These are phyloP conservation scores for Metschnikowia vanudenii DNA, from an alignment of 805 yeast genomes.

Conservation along the genomic window DNA sequence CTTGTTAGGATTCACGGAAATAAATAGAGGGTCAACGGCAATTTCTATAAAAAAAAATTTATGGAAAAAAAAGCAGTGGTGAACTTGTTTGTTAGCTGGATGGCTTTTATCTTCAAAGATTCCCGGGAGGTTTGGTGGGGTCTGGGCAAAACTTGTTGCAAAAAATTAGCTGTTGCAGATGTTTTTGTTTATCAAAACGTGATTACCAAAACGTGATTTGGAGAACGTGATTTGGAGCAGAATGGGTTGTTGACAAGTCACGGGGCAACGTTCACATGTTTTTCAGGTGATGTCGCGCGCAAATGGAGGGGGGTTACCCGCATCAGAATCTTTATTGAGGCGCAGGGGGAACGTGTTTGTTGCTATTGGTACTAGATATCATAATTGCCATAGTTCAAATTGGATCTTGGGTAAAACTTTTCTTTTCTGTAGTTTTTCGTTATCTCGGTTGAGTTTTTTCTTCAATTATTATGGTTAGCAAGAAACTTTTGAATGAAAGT, in stretches of 20 bases:
- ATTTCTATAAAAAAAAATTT: not conserved
- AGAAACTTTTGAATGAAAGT: no score
- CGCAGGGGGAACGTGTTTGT: no score
- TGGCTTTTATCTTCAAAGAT: no score
- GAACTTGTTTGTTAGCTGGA: not conserved
- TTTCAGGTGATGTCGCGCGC: slow-evolving; percentile 28
- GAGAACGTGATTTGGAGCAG: slow-evolving; percentile 13
- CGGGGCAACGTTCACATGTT: slow-evolving; percentile 30
- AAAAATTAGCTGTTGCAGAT: slow-evolving; percentile 5
- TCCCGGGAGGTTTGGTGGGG: no score
- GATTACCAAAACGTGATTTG: slow-evolving; percentile 22
- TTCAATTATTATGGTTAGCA: no score
- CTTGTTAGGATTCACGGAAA: not conserved
- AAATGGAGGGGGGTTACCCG: slow-evolving; percentile 20
- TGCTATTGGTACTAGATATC: no score
- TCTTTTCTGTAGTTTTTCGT: no score
- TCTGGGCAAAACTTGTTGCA: slow-evolving; percentile 5
- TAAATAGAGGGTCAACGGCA: not conserved
- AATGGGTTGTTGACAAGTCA: slow-evolving; percentile 20
- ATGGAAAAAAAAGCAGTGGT: no score
- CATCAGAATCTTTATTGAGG: no score
- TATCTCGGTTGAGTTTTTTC: no score
- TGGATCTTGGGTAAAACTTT: no score
- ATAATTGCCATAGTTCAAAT: no score
- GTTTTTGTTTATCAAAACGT: slow-evolving; percentile 18